Base-by-base conservation (phyloP, 306 rosid species). In the Corylus avellana region DNA sequence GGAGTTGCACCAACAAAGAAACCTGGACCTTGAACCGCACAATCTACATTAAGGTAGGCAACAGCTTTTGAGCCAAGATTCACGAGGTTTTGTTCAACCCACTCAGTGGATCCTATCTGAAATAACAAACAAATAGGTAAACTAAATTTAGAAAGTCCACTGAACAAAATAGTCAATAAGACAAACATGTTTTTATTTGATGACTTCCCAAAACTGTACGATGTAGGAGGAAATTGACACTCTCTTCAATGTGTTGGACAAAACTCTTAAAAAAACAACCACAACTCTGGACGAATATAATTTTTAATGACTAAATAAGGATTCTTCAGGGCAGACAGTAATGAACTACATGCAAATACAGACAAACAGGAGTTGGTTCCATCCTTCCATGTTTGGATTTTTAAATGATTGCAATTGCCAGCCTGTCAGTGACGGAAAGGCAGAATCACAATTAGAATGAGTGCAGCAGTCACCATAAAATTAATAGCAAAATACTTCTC, bases 51-150 rank as follows among this genome's bases (percentile, higher is more conserved):
- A 76, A 95, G 97, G 83, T 95, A 95, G 50, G 97, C 96, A 44
- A 95, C 88, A 12, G 95, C 94, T 88, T 91, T 91, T 70, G 96
- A 74, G 68, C 90, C 91, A 47, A 95, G 86, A 87, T 90, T 92
- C 79, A 86, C 74, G 68, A 92, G 89, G 89, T 95, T 95, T 63
- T 95, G 92, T 83, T 95, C 98, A 77, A 95, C 98, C 98, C 98
- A 95, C 79, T 95, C 98, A 1, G 98, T 91, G 25, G 98, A 95
- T 83, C 98, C 98, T 73, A 95, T 91, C 98, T 95, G 77, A 81
- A 18, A 14, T n/a, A 70, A 69, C 51, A 79, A 58, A 78, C 47
- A 53, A 84, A 50, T 44, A 77, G 20, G 79, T 58, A 73, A 78
- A 63, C 58, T 70, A 25, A 77, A 75, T 75, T 78, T 55, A 83